These are phyloP conservation scores for Aureobasidium lini DNA, from an alignment of 2,329 filamentous ascomycete species.

Conservation along the genomic window DNA sequence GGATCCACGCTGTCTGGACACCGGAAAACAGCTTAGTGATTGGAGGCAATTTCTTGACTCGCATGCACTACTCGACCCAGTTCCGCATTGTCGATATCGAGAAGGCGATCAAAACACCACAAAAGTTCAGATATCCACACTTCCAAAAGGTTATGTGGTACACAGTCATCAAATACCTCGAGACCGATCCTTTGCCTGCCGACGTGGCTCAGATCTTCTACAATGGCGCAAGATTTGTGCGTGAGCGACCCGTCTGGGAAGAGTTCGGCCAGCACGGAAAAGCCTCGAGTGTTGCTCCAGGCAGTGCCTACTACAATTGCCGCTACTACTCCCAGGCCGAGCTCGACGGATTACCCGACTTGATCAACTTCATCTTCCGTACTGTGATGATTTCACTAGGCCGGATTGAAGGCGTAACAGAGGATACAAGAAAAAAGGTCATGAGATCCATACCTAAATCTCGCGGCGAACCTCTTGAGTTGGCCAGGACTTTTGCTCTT, in stretches of 20 bases:
- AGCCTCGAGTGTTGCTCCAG: conserved; percentile 39
- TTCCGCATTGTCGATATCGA: conserved; percentile 59
- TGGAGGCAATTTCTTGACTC: conserved; percentile 62
- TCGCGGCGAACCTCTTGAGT: conserved; percentile 52
- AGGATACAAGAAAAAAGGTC: conserved; percentile 52
- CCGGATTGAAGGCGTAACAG: conserved; percentile 53
- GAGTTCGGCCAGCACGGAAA: conserved; percentile 49
- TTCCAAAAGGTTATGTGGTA: conserved; percentile 67
- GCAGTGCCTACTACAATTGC: conserved; percentile 48
- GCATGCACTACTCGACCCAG: conserved; percentile 59
- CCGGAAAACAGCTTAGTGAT: conserved; percentile 62
- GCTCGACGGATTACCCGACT: conserved; percentile 51
- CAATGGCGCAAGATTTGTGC: conserved; percentile 48
- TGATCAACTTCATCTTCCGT: conserved; percentile 54
- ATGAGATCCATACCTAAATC: conserved; percentile 57
- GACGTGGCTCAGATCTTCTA: conserved; percentile 49
- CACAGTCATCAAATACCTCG: conserved; percentile 55
- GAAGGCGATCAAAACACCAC: conserved; percentile 57
- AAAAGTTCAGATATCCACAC: conserved; percentile 59
- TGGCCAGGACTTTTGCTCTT: conserved; percentile 53
- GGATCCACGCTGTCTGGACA: conserved; percentile 67
- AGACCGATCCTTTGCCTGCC: conserved; percentile 55
- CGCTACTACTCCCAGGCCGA: conserved; percentile 58
- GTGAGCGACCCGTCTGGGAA: conserved; percentile 50
- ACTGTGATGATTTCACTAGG: conserved; percentile 56